Evolutionary conservation across 108 stramenopile species (phyloP).

Genomic region (Nitzschia putrida): DNA sequence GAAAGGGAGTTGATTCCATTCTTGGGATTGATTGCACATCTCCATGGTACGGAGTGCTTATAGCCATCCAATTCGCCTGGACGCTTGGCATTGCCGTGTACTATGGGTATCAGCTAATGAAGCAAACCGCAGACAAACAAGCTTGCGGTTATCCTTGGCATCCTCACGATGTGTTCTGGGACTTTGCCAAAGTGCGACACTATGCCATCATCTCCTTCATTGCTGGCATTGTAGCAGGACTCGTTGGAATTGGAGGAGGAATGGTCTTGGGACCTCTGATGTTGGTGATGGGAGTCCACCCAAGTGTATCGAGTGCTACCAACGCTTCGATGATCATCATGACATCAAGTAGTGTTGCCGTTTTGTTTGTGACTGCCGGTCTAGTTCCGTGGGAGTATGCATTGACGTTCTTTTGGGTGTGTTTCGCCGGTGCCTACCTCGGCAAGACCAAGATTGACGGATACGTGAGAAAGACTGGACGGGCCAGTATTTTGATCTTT

Average conservation of each 20-base stretch:
- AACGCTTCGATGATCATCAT: conserved; percentile 72
- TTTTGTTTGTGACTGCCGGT: conserved; percentile 68
- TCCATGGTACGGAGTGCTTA: conserved; percentile 53
- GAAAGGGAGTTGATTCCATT: conserved; percentile 67
- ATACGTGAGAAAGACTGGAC: conserved; percentile 65
- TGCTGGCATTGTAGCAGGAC: conserved; percentile 67
- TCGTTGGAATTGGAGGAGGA: conserved; percentile 83
- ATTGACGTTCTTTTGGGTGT: conserved; percentile 62
- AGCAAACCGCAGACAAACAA: conserved; percentile 37
- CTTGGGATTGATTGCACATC: conserved; percentile 65
- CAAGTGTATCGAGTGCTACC: conserved; percentile 68
- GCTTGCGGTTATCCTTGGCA: conserved; percentile 58
- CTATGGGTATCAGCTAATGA: conserved; percentile 49
- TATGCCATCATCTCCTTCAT: conserved; percentile 59
- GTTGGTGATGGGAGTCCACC: conserved; percentile 75
- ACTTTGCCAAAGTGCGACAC: conserved; percentile 34
- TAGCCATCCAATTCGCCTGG: conserved; percentile 66
- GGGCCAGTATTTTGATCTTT: conserved; percentile 52
- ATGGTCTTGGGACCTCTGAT: conserved; percentile 75
- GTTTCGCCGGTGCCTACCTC: conserved; percentile 58
- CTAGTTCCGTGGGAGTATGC: conserved; percentile 67
- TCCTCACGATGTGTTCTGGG: conserved; percentile 61
- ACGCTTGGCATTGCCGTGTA: conserved; percentile 51
- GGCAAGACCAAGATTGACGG: conserved; percentile 69
- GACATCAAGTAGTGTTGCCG: conserved; percentile 68